Evolutionary conservation across 2,329 filamentous ascomycete species (phyloP).

Genomic region (Pochonia chlamydosporia): DNA sequence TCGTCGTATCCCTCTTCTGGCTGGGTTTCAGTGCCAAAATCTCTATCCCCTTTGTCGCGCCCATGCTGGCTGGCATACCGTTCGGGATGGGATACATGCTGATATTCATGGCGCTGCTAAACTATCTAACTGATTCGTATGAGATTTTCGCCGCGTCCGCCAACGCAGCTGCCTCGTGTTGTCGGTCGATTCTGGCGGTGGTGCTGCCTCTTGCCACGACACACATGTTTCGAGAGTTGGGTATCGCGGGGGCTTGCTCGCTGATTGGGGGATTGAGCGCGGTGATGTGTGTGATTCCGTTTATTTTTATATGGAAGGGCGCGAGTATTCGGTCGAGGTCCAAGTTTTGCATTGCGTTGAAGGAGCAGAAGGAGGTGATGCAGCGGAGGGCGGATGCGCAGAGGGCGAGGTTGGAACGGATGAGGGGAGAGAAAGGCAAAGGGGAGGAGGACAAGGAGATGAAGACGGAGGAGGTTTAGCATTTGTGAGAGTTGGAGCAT

Average conservation of each 20-base stretch:
- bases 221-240: conserved; percentile 42
- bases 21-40: conserved; percentile 53
- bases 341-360: conserved; percentile 57
- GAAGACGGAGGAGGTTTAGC: not conserved
- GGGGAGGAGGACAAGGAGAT: conserved; percentile 16
- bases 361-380: conserved; percentile 43
- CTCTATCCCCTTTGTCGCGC: conserved; percentile 45
- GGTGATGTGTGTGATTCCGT: conserved; percentile 45
- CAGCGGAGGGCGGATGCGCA: conserved; percentile 32
- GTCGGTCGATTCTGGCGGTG: conserved; percentile 89
- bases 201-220: conserved; percentile 51
- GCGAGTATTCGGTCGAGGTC: conserved; percentile 49
- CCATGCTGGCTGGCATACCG: conserved; percentile 53
- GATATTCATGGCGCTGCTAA: conserved; percentile 59
- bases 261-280: conserved; percentile 45
- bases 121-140: conserved; percentile 64
- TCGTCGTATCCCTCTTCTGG: conserved; percentile 53
- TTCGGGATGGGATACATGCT: conserved; percentile 58
- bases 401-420: conserved; percentile 21
- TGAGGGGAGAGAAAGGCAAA: not conserved
- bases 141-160: conserved; percentile 64
- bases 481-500: too few species aligned
- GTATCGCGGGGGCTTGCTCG: conserved; percentile 44
- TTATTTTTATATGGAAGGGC: conserved; percentile 50
- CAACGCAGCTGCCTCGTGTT: conserved; percentile 79